Percentiles rank a stretch among this genome's conserved stretches.
Evolutionary conservation across 1,284 basidiomycete species (phyloP).

Genomic region (Schizophyllum amplum): DNA sequence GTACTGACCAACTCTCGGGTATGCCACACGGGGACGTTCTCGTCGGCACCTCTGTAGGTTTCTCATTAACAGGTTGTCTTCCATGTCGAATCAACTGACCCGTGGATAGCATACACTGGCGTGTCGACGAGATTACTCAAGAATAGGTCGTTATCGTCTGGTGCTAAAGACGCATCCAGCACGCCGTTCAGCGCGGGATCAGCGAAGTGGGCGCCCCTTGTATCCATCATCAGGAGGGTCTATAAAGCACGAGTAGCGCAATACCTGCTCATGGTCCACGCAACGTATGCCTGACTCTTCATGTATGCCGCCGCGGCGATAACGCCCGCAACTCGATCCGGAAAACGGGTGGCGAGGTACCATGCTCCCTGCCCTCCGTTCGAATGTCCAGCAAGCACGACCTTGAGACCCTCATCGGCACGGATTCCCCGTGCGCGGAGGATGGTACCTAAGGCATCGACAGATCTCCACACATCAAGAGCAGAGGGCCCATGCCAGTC

Average conservation of each 20-base stretch:
- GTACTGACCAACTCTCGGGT: slow-evolving; percentile 53
- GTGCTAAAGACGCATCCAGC: slow-evolving; percentile 62
- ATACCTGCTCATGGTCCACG: slow-evolving; percentile 52
- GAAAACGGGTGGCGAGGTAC: slow-evolving; percentile 69
- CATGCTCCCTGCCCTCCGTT: slow-evolving; percentile 91
- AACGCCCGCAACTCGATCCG: slow-evolving; percentile 68
- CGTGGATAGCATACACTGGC: slow-evolving; percentile 72
- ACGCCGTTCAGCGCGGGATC: slow-evolving; percentile 70
- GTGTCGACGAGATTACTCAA: slow-evolving; percentile 66
- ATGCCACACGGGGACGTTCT: slow-evolving; percentile 80
- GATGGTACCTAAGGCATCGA: slow-evolving; percentile 46
- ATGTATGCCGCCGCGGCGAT: slow-evolving; percentile 72
- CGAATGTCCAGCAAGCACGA: slow-evolving; percentile 77
- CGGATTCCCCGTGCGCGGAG: slow-evolving; percentile 27
- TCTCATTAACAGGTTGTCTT: too few species aligned
- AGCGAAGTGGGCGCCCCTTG: slow-evolving; percentile 64
- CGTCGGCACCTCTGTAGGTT: slow-evolving; percentile 67
- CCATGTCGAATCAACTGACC: too few species aligned
- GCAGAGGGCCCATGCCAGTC: slow-evolving; percentile 81
- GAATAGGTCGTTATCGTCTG: slow-evolving; percentile 85
- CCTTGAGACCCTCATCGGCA: slow-evolving; percentile 27
- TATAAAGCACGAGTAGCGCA: background rate
- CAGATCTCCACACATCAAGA: slow-evolving; percentile 47
- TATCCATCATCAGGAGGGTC: too few species aligned
- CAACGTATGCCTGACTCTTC: slow-evolving; percentile 81